Evolutionary conservation across 2,329 filamentous ascomycete species (phyloP), one percentile per base, ranked within the genome.

Genomic region (Ophiostoma australiae): DNA sequence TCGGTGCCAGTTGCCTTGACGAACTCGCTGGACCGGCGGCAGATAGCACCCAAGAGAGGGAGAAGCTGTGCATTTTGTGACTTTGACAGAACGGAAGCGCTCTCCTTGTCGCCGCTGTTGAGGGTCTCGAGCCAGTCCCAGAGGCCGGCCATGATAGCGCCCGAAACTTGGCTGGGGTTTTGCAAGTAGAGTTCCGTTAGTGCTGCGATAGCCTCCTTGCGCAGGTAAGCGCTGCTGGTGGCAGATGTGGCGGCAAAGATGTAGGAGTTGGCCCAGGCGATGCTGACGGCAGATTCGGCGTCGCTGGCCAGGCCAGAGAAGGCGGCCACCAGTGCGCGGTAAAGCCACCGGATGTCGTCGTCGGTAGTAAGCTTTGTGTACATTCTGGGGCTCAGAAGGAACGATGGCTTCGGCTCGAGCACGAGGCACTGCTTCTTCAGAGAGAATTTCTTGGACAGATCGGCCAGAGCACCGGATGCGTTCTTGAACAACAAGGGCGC

Each of bases 241-340:
- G 87, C 81, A 1, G 90, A 88, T 66, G 89, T 89, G 66, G 94
- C 86, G 20, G 91, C 82, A 78, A 91, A 96, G n/a, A 97, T 89
- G 72, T 94, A 87, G 1, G 91, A 89, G 76, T 97, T 91, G 17
- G 91, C 89, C 95, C 94, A 99, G 20, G 89, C 87, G 70, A 87
- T 80, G 73, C 85, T 84, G n/a, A 86, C 82, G 17, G 82, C 81
- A 7, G 78, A 76, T 4, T 82, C 78, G 15, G 84, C 81, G 37
- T 85, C 82, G 15, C 82, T 80, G 4, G 4, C 1, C 3, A 93
- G 78, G 23, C 84, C 82, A 20, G 83, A 78, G 20, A 89, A 85
- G 20, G 90, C 81, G 35, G 89, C 86, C 20, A 86, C 82, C 68
- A 98, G 82, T 39, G 93, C 90, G 74, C 88, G 87, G 61, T 89